Percentiles rank a stretch among this genome's conserved stretches.
These are phyloP conservation scores for Talaromyces adpressus DNA, from an alignment of 495 filamentous ascomycete species.

Conservation along the genomic window DNA sequence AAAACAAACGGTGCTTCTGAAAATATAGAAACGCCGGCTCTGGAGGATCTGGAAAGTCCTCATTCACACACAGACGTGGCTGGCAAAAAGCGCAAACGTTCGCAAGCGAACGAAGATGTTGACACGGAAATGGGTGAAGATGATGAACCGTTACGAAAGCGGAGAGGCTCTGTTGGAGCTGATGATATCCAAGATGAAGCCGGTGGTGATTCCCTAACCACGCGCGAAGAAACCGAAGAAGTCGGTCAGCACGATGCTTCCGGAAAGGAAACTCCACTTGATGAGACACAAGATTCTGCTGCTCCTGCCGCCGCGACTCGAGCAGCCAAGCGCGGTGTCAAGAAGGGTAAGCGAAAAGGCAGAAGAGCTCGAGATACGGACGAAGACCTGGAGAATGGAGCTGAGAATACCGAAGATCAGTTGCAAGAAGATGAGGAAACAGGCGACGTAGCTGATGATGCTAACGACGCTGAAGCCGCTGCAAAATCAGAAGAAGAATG, in stretches of 20 bases:
- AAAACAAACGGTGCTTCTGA: slow-evolving; percentile 17
- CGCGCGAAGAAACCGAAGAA: slow-evolving; percentile 31
- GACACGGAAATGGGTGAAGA: slow-evolving; percentile 36
- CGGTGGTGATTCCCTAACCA: slow-evolving; percentile 20
- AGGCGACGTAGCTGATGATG: slow-evolving; percentile 34
- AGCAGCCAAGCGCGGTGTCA: slow-evolving; percentile 23
- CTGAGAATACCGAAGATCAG: slow-evolving; percentile 27
- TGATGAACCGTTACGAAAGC: slow-evolving; percentile 32
- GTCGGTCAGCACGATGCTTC: slow-evolving; percentile 16
- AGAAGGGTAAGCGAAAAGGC: slow-evolving; percentile 41
- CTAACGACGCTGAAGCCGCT: slow-evolving; percentile 31
- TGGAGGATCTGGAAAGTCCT: neutral
- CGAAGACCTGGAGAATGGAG: slow-evolving; percentile 26
- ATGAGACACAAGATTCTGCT: slow-evolving; percentile 32
- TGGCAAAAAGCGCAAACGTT: slow-evolving; percentile 44
- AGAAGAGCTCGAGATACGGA: slow-evolving; percentile 32
- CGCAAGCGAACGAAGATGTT: slow-evolving; percentile 32
- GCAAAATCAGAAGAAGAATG: slow-evolving; percentile 59
- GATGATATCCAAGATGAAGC: slow-evolving; percentile 35
- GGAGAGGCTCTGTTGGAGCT: slow-evolving; percentile 38
- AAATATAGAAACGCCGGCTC: neutral
- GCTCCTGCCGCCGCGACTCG: slow-evolving; percentile 22
- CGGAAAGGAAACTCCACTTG: slow-evolving; percentile 23
- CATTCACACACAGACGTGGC: slow-evolving; percentile 14
- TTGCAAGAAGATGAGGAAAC: slow-evolving; percentile 40